A percentile compares a stretch with the other conserved stretches of the same genome.
Conservation (phyloP, 345 rosid genomes). For the Pistacia integerrima region DNA sequence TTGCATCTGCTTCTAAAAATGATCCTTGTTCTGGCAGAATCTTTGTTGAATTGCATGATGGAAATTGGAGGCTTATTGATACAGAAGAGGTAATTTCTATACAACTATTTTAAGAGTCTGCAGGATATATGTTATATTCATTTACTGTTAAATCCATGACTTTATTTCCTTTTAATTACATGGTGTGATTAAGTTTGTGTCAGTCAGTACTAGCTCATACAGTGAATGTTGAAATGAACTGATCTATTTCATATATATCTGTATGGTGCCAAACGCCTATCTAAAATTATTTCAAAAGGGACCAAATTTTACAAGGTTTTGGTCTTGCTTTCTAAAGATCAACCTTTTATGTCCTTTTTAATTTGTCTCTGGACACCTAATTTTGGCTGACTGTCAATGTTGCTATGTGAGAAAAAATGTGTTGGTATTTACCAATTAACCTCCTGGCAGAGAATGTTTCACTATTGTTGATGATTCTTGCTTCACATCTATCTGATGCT, state of each 20-base stretch:
- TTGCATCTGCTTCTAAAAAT: constrained; percentile 78
- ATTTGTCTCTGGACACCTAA: not conserved
- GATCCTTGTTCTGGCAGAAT: constrained; percentile 93
- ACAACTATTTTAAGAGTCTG: not conserved
- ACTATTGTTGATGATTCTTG: not conserved
- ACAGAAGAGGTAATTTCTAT: constrained; percentile 67
- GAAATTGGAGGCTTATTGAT: constrained; percentile 89
- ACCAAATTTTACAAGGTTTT: too few relatives aligned
- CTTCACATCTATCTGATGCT: not conserved
- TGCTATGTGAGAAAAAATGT: not conserved
- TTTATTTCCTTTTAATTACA: too few relatives aligned
- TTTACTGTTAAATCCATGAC: not conserved
- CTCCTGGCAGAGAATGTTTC: not conserved
- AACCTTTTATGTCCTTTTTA: not conserved
- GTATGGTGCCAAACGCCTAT: not conserved
- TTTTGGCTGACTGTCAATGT: not conserved
- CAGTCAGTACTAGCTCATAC: too few relatives aligned
- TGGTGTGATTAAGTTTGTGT: too few relatives aligned
- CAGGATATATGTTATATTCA: constrained; percentile 1
- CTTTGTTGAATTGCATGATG: constrained; percentile 80
- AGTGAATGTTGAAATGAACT: too few relatives aligned
- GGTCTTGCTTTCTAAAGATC: not conserved
- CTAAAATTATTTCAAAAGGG: too few relatives aligned
- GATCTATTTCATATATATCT: too few relatives aligned
- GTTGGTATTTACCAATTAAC: not conserved